These are phyloP conservation scores for Monilinia vaccinii-corymbosi DNA, from an alignment of 2,329 filamentous ascomycete species.

Conservation along the genomic window DNA sequence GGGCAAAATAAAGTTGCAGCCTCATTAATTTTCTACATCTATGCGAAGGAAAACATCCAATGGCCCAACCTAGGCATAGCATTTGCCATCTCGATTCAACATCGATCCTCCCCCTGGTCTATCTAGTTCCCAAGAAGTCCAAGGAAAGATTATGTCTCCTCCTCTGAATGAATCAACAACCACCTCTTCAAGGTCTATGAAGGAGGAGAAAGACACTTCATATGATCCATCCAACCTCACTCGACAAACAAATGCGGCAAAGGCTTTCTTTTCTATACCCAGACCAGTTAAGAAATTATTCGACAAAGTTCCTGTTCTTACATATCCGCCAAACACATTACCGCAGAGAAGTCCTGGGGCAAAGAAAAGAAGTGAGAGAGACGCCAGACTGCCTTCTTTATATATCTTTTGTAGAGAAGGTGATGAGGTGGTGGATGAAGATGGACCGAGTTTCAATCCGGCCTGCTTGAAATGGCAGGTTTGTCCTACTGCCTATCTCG, in stretches of 20 bases:
- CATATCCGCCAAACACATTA: slow-evolving; percentile 66
- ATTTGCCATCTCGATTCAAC: background rate
- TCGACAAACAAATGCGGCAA: slow-evolving; percentile 15
- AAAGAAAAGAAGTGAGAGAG: slow-evolving; percentile 11
- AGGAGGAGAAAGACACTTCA: background rate
- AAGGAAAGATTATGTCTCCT: background rate
- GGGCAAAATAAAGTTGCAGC: background rate
- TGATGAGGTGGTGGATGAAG: slow-evolving; percentile 42
- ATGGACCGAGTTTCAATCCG: slow-evolving; percentile 77
- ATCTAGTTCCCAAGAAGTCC: background rate
- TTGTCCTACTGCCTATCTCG: slow-evolving; percentile 25
- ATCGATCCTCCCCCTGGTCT: background rate
- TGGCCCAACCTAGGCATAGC: no score
- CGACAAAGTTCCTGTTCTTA: slow-evolving; percentile 69
- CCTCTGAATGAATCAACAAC: background rate
- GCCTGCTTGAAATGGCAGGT: slow-evolving; percentile 96
- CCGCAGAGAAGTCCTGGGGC: slow-evolving; percentile 50
- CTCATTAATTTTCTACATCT: background rate
- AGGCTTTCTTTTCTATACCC: slow-evolving; percentile 42
- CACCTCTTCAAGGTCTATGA: background rate
- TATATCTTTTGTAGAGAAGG: slow-evolving; percentile 66
- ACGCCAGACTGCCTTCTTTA: slow-evolving; percentile 43
- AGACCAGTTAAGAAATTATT: slow-evolving; percentile 73
- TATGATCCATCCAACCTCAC: slow-evolving; percentile 15
- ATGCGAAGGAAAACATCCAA: no score